Evolutionary conservation across 2,329 filamentous ascomycete genomes (phyloP).

Genomic region (Coniella vitis): DNA sequence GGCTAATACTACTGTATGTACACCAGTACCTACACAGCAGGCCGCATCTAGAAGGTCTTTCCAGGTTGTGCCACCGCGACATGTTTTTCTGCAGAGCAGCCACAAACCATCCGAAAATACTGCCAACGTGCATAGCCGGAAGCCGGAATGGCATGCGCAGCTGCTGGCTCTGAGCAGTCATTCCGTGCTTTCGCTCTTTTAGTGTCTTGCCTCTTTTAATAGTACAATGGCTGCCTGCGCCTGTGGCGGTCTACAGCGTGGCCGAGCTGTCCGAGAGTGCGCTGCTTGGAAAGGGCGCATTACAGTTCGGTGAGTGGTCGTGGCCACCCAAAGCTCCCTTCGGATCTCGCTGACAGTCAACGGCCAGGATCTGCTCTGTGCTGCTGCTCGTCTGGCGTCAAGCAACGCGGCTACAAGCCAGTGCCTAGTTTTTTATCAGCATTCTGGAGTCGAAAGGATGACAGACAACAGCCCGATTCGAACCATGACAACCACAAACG

Average conservation of each 20-base stretch:
- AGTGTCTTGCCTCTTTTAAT: neutral
- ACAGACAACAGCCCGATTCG: no score
- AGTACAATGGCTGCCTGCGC: no score
- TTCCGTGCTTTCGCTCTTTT: neutral
- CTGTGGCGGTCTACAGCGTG: no score
- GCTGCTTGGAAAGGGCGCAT: no score
- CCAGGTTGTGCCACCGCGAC: neutral
- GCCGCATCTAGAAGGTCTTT: constrained; percentile 1
- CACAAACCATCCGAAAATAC: neutral
- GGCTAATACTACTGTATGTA: no score
- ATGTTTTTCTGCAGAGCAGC: neutral
- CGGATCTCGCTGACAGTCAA: neutral
- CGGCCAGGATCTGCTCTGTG: neutral
- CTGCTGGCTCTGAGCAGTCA: neutral
- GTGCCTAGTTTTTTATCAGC: no score
- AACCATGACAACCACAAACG: no score
- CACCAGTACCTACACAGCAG: no score
- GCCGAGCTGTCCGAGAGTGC: no score
- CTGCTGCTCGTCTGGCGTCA: neutral
- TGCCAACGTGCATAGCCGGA: constrained; percentile 12
- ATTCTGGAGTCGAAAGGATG: no score
- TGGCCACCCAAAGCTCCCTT: no score
- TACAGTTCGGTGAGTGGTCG: no score
- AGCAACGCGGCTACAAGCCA: neutral
- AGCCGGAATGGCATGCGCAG: constrained; percentile 1